Evolutionary conservation across 2,329 filamentous ascomycete genomes (phyloP).

Genomic region (Colletotrichum australisinense): DNA sequence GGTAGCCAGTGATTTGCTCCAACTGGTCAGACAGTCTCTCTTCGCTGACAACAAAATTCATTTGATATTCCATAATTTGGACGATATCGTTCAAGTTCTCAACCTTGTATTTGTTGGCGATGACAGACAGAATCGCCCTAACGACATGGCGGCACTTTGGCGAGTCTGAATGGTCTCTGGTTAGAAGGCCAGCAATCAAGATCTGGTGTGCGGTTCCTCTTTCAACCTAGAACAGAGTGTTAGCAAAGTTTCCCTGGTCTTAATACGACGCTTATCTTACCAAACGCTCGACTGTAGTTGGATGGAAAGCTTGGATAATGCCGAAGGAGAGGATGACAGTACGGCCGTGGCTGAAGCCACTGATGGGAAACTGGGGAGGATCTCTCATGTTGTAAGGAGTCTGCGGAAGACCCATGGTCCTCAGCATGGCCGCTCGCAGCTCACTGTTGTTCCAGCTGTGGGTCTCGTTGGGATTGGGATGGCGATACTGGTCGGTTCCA

Average conservation of each 20-base stretch:
- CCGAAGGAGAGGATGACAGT: slow-evolving; percentile 49
- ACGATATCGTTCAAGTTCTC: slow-evolving; percentile 42
- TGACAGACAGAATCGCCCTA: slow-evolving; percentile 50
- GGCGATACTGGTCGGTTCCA: slow-evolving; percentile 29
- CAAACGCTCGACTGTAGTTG: slow-evolving; percentile 46
- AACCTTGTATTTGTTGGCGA: slow-evolving; percentile 58
- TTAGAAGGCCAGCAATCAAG: slow-evolving; percentile 38
- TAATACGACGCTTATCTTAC: slow-evolving; percentile 40
- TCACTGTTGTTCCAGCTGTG: slow-evolving; percentile 27
- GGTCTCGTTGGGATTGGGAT: neutral
- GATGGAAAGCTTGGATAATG: slow-evolving; percentile 50
- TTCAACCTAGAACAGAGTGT: slow-evolving; percentile 47
- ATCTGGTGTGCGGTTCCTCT: slow-evolving; percentile 46
- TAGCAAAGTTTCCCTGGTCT: neutral
- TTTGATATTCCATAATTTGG: slow-evolving; percentile 39
- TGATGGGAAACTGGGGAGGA: slow-evolving; percentile 35
- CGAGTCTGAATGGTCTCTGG: slow-evolving; percentile 37
- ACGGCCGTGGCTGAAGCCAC: slow-evolving; percentile 32
- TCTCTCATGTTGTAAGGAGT: slow-evolving; percentile 23
- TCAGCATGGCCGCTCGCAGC: slow-evolving; percentile 29
- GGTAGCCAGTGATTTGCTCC: slow-evolving; percentile 20
- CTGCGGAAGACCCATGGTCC: slow-evolving; percentile 19
- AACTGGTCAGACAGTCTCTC: slow-evolving; percentile 28
- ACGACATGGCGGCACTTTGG: slow-evolving; percentile 41
- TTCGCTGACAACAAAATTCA: slow-evolving; percentile 18